Evolutionary conservation across 2,329 filamentous ascomycete genomes (phyloP).

Genomic region (Cordyceps farinosa): DNA sequence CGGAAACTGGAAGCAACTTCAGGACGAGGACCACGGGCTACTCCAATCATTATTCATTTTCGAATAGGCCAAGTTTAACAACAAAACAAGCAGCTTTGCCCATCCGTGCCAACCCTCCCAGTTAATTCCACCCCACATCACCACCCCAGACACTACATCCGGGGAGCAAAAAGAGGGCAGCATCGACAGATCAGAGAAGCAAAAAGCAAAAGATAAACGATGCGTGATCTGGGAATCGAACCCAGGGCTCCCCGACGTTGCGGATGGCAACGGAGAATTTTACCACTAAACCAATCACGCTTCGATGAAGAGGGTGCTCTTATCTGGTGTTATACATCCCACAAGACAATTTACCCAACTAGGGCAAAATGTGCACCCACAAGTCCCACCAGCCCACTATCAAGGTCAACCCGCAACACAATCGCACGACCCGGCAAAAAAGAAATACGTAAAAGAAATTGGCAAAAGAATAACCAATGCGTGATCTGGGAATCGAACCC

Average conservation of each 20-base stretch:
- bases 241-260: slow-evolving; percentile 23
- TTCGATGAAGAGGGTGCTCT: background rate
- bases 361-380: slow-evolving; percentile 5
- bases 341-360: background rate
- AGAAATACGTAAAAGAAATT: background rate
- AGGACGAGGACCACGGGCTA: slow-evolving; percentile 13
- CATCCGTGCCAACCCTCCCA: background rate
- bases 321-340: background rate
- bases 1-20: slow-evolving; percentile 20
- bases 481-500: slow-evolving; percentile 26
- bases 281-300: slow-evolving; percentile 25
- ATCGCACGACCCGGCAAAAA: background rate
- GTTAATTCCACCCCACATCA: background rate
- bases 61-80: background rate
- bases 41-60: slow-evolving; percentile 16
- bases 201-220: slow-evolving; percentile 8
- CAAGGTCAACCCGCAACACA: background rate
- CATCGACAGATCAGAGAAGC: background rate
- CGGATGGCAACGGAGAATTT: slow-evolving; percentile 24
- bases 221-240: slow-evolving; percentile 24
- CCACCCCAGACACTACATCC: background rate
- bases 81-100: background rate
- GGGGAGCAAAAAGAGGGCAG: background rate
- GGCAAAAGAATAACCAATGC: slow-evolving; percentile 18
- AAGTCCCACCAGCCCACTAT: background rate